Conservation (phyloP, 768 basidiomycete species). For the Podaxis mareebaensis region DNA sequence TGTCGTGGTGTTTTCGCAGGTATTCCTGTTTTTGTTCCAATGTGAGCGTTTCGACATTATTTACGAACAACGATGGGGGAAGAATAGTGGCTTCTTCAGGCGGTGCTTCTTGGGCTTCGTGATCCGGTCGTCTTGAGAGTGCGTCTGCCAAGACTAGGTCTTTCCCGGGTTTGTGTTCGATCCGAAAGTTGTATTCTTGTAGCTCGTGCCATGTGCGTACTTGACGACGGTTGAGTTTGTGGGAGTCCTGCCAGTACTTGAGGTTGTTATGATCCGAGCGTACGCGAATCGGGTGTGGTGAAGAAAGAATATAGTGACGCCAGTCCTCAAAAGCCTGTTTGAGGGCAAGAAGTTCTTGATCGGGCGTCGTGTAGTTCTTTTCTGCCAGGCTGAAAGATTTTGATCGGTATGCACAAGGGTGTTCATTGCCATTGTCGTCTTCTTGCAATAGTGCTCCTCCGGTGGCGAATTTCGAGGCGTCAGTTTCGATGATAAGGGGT, state of each 20-base stretch:
- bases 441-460: conserved; percentile 13
- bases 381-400: neutral
- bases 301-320: conserved; percentile 13
- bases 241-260: conserved; percentile 22
- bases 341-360: conserved; percentile 5
- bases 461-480: conserved; percentile 3
- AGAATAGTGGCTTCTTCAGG: neutral
- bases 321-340: conserved; percentile 11
- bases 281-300: neutral
- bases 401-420: conserved; percentile 1
- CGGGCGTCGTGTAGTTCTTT: neutral
- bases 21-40: neutral
- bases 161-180: conserved; percentile 29
- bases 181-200: conserved; percentile 26
- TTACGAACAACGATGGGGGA: too few relatives aligned
- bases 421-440: neutral
- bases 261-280: conserved; percentile 13
- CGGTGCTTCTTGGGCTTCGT: conserved; percentile 13
- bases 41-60: too few relatives aligned
- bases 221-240: conserved; percentile 26
- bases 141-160: conserved; percentile 20
- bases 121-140: conserved; percentile 21
- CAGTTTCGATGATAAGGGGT: too few relatives aligned
- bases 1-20: neutral
- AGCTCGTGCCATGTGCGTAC: conserved; percentile 25